These are phyloP conservation scores for Neurospora sp. DNA, from an alignment of 495 filamentous ascomycete genomes.

Conservation along the genomic window DNA sequence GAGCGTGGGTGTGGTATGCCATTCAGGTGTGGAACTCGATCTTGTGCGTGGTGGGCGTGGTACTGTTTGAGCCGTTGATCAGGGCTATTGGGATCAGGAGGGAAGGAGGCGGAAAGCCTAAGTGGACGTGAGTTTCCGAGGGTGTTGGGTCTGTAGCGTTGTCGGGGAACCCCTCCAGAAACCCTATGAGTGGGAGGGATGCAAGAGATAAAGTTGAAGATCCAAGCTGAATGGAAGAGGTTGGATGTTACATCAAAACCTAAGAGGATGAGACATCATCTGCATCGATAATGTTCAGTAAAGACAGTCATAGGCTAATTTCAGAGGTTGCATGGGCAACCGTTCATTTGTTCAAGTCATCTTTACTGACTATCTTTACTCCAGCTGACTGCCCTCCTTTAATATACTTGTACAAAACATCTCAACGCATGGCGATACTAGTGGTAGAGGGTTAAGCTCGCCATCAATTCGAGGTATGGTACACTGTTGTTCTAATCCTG, in stretches of 20 bases:
- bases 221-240: background rate
- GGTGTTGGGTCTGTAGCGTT: background rate
- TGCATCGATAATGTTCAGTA: background rate
- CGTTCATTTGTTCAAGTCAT: background rate
- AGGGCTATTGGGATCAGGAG: background rate
- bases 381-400: background rate
- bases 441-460: background rate
- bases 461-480: background rate
- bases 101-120: background rate
- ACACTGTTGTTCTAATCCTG: background rate
- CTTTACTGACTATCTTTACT: background rate
- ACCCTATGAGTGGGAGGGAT: background rate
- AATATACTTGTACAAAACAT: background rate
- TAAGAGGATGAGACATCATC: background rate
- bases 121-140: background rate
- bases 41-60: slow-evolving; percentile 49
- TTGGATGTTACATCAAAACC: background rate
- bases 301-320: background rate
- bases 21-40: slow-evolving; percentile 55
- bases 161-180: background rate
- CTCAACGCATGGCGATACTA: background rate
- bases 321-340: background rate
- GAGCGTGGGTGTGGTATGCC: slow-evolving; percentile 35
- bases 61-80: slow-evolving; percentile 12
- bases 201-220: background rate